These are phyloP conservation scores for Coleophoma cylindrospora DNA, from an alignment of 2,329 filamentous ascomycete species.

Conservation along the genomic window DNA sequence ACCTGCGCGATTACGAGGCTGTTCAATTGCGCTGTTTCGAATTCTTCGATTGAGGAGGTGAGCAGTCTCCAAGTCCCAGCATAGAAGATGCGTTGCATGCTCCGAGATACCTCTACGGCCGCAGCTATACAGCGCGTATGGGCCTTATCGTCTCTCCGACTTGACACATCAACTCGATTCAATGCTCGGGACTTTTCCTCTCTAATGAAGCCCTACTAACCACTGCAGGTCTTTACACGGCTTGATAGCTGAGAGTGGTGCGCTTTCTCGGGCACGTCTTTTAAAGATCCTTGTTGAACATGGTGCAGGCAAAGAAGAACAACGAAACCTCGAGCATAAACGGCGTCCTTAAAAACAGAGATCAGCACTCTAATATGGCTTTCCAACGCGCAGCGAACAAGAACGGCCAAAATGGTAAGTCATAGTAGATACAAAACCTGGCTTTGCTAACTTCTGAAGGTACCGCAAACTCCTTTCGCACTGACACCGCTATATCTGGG, in stretches of 20 bases:
- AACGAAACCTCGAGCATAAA: slow-evolving; percentile 31
- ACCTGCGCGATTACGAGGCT: slow-evolving; percentile 12
- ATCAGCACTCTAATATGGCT: slow-evolving; percentile 46
- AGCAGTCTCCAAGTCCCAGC: background rate
- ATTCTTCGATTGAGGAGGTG: background rate
- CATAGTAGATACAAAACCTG: background rate
- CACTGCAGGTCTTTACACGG: too few species aligned
- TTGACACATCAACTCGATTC: background rate
- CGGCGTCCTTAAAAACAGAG: slow-evolving; percentile 38
- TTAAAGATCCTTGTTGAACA: slow-evolving; percentile 37
- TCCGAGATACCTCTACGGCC: too few species aligned
- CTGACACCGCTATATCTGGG: slow-evolving; percentile 83
- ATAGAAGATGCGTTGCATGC: too few species aligned
- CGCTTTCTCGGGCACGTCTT: too few species aligned
- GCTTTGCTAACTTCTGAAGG: slow-evolving; percentile 42
- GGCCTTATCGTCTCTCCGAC: background rate
- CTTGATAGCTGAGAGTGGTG: too few species aligned
- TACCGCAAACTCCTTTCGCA: slow-evolving; percentile 67
- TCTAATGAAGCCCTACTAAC: too few species aligned
- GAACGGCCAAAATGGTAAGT: slow-evolving; percentile 52
- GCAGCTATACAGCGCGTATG: background rate
- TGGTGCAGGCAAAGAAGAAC: slow-evolving; percentile 48
- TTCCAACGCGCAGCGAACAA: slow-evolving; percentile 51
- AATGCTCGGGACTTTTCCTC: background rate
- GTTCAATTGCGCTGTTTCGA: slow-evolving; percentile 1